Percentiles rank a stretch among this genome's conserved stretches.
Conservation (phyloP, 177 flowering plant genomes). For the Vitis hybrid region DNA sequence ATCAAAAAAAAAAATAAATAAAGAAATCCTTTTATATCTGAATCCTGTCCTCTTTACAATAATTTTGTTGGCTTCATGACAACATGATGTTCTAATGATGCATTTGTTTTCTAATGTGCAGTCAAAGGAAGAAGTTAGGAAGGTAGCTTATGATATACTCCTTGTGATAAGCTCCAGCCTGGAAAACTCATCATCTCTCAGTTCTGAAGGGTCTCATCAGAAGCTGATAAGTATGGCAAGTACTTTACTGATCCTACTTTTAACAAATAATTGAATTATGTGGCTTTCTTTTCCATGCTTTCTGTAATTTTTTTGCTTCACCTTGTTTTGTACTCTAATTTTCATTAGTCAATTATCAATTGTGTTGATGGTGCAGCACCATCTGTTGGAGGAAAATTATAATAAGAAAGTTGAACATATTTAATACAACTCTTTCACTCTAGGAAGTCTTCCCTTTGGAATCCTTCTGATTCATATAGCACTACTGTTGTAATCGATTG, state of each 20-base stretch:
- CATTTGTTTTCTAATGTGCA: slow-evolving; percentile 23
- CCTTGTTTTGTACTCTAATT: no score
- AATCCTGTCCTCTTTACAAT: background rate
- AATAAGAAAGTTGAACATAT: no score
- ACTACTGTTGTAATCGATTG: no score
- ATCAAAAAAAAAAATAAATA: no score
- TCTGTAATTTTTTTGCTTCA: no score
- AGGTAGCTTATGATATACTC: slow-evolving; percentile 72
- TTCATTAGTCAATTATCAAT: no score
- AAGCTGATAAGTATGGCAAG: slow-evolving; percentile 72
- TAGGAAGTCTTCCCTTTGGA: no score
- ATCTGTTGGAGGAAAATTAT: no score
- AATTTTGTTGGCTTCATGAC: background rate
- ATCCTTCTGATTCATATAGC: no score
- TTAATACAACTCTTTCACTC: no score
- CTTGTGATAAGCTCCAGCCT: slow-evolving; percentile 51
- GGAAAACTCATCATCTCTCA: slow-evolving; percentile 29
- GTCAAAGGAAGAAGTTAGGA: slow-evolving; percentile 67
- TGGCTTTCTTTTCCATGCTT: background rate
- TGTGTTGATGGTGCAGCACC: no score
- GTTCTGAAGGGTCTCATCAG: slow-evolving; percentile 37
- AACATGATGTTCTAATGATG: background rate
- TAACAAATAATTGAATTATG: background rate
- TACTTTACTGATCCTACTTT: background rate
- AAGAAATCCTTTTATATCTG: no score